Conservation (phyloP, 345 rosid genomes). For the Leavenworthia alabamica region DNA sequence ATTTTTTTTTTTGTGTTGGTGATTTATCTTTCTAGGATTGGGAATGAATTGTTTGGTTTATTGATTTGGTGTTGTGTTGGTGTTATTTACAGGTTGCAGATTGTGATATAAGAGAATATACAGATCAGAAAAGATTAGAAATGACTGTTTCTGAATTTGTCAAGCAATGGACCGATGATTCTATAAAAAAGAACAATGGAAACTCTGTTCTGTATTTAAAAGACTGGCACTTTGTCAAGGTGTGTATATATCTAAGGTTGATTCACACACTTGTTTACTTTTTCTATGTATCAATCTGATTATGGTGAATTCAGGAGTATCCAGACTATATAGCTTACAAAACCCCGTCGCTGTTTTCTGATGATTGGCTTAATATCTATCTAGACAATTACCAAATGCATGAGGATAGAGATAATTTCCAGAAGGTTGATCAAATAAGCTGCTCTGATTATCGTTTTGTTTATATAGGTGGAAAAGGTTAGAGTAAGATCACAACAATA, state of each 20-base stretch:
- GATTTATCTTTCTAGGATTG: too few relatives aligned
- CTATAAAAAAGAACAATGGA: constrained; percentile 5
- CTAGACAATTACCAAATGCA: constrained; percentile 71
- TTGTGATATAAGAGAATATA: constrained; percentile 65
- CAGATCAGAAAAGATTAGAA: constrained; percentile 79
- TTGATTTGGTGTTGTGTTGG: too few relatives aligned
- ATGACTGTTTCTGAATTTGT: constrained; percentile 73
- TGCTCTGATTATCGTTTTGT: constrained; percentile 96
- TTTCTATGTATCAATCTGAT: not conserved
- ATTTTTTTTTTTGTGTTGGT: too few relatives aligned
- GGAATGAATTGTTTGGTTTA: too few relatives aligned
- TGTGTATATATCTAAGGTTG: constrained; percentile 24
- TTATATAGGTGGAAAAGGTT: constrained; percentile 95
- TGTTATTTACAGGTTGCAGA: constrained; percentile 64
- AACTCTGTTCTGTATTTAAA: constrained; percentile 61
- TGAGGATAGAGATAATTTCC: constrained; percentile 38
- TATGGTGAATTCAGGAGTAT: constrained; percentile 74
- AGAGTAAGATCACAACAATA: constrained; percentile 8
- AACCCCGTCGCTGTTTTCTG: constrained; percentile 55
- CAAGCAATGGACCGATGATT: constrained; percentile 39
- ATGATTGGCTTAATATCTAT: constrained; percentile 92
- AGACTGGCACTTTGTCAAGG: constrained; percentile 98
- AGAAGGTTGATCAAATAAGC: constrained; percentile 52
- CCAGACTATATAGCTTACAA: constrained; percentile 66
- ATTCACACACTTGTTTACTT: constrained; percentile 8